These are phyloP conservation scores for Monosporozyma aerobia DNA, from an alignment of 805 yeast genomes.

Conservation along the genomic window DNA sequence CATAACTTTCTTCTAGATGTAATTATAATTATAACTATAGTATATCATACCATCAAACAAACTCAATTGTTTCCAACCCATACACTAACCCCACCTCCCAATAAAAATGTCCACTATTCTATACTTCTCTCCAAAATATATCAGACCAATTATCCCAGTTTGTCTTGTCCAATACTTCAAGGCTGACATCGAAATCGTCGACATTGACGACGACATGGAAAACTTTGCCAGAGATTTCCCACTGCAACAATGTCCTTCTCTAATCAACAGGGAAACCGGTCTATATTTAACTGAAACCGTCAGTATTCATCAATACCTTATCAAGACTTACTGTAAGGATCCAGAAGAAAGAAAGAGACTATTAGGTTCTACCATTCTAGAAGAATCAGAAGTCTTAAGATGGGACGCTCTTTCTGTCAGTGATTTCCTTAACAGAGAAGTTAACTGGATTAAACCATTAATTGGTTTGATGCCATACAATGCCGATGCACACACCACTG, in stretches of 20 bases:
- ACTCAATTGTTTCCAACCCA: neutral
- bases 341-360: constrained; percentile 34
- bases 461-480: constrained; percentile 61
- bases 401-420: constrained; percentile 71
- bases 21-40: too few relatives aligned
- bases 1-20: too few relatives aligned
- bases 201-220: constrained; percentile 20
- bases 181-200: constrained; percentile 47
- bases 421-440: constrained; percentile 46
- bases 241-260: constrained; percentile 54
- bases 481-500: constrained; percentile 50
- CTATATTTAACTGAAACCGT: constrained; percentile 59
- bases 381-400: constrained; percentile 41
- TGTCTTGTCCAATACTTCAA: constrained; percentile 50
- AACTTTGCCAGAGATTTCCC: constrained; percentile 46
- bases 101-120: constrained; percentile 38
- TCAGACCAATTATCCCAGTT: constrained; percentile 26
- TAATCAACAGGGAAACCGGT: constrained; percentile 56
- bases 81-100: neutral
- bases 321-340: constrained; percentile 26
- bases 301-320: constrained; percentile 48
- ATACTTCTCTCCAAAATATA: constrained; percentile 35
- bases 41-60: too few relatives aligned
- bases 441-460: constrained; percentile 43
- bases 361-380: constrained; percentile 40